Evolutionary conservation across 257 asterid species (phyloP).

Genomic region (Jaltomata sinuosa): DNA sequence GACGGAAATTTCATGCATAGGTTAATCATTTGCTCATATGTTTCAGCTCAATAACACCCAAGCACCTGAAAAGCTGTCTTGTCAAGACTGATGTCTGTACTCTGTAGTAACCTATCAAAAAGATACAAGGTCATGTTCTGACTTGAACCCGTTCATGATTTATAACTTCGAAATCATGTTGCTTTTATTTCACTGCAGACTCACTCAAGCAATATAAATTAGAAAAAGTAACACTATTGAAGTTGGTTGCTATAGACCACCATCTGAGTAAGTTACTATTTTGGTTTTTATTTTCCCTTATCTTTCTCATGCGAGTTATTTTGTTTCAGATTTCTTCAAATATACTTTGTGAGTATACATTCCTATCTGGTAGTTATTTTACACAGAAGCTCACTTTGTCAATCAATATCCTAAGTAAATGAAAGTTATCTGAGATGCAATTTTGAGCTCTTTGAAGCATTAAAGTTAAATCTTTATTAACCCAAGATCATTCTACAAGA

Average conservation of each 20-base stretch:
- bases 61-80: conserved; percentile 66
- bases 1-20: background rate
- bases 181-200: conserved; percentile 30
- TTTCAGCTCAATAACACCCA: conserved; percentile 70
- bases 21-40: background rate
- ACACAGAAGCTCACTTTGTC: too few relatives aligned
- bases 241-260: conserved; percentile 94
- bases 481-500: too few relatives aligned
- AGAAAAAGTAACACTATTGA: conserved; percentile 77
- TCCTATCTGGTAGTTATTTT: too few relatives aligned
- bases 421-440: too few relatives aligned
- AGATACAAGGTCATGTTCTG: conserved; percentile 49
- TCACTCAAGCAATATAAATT: conserved; percentile 41
- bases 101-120: conserved; percentile 58
- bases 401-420: too few relatives aligned
- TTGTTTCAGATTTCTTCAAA: too few relatives aligned
- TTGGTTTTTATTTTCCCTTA: too few relatives aligned
- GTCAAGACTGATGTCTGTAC: conserved; percentile 76
- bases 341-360: too few relatives aligned
- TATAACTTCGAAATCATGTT: background rate
- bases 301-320: too few relatives aligned
- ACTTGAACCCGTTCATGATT: background rate
- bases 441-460: too few relatives aligned
- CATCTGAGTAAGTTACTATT: conserved; percentile 52
- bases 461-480: too few relatives aligned